Percentiles rank a stretch among this genome's conserved stretches.
These are phyloP conservation scores for Bifiguratus adelaidae DNA, from an alignment of 192 early-diverging fungal genomes.

Conservation along the genomic window DNA sequence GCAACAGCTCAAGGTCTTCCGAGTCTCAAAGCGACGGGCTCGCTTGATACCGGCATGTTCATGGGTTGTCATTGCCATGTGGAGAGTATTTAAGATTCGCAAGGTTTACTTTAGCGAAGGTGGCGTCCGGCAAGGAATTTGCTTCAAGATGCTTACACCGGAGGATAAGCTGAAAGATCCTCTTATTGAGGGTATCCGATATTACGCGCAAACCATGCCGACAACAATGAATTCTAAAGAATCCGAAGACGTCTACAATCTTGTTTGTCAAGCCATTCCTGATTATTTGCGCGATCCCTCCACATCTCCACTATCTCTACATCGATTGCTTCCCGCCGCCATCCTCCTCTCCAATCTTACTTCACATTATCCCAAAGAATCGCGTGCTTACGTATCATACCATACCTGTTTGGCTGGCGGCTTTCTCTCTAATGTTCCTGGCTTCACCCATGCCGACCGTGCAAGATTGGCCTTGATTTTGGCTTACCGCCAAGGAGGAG, in stretches of 20 bases:
- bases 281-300: constrained; percentile 16
- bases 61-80: constrained; percentile 30
- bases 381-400: constrained; percentile 35
- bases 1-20: constrained; percentile 23
- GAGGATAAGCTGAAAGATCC: constrained; percentile 35
- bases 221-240: constrained; percentile 11
- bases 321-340: constrained; percentile 30
- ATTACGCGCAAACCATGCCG: constrained; percentile 14
- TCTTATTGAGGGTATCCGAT: constrained; percentile 23
- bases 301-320: constrained; percentile 10
- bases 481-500: constrained; percentile 33
- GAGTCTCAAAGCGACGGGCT: constrained; percentile 41
- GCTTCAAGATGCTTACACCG: constrained; percentile 22
- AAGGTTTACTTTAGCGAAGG: constrained; percentile 42
- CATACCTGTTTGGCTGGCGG: constrained; percentile 38
- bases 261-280: constrained; percentile 2
- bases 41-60: constrained; percentile 40
- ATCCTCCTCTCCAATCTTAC: constrained; percentile 33
- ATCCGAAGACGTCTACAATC: constrained; percentile 8
- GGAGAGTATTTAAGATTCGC: constrained; percentile 23
- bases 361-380: constrained; percentile 36
- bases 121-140: constrained; percentile 44
- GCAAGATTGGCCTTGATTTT: constrained; percentile 36
- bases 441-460: constrained; percentile 33
- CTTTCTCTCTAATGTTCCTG: constrained; percentile 33